Evolutionary conservation across 2,329 filamentous ascomycete species (phyloP), one percentile per base, ranked within the genome.

Genomic region (Aspergillus vadensis): DNA sequence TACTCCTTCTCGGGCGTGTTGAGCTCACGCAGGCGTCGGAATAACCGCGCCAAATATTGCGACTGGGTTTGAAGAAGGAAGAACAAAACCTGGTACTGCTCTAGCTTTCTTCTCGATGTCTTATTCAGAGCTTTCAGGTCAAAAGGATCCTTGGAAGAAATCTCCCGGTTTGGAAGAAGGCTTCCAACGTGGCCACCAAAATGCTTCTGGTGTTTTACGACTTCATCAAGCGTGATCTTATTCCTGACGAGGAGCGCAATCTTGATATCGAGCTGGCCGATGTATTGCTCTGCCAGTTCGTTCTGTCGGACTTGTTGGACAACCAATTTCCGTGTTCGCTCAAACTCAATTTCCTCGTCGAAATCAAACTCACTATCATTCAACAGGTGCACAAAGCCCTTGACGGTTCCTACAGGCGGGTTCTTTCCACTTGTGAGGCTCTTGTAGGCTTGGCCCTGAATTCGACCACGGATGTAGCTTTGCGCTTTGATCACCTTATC

Each of bases 331-430:
- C 96, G 87, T 72, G 98, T 82, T 51, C 93, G 87, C 76, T 99
- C 95, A 67, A 98, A 97, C 74, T 99, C 95, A 55, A 99, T 89
- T 75, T 99, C 95, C 74, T 98, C 94, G 73, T 99, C 96, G 77
- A 99, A 99, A 74, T 99, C 95, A 70, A 99, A 97, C 72, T 97
- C 94, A 70, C 92, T 98, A 77, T 99, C 95, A 71, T 98, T 99
- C 59, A 99, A 87, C 39, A 99, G 83, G 75, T 99, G 95, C 2
- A 99, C 92, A 74, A 99, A 99, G 74, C 96, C 96, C 81, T 98
- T 97, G 73, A 99, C 91, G 0, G 96, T 97, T 41, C 92, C 92
- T 61, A 99, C 92, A 0, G 95, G 95, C 23, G 95, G 95, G 72
- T 98, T 98, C 79, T 97, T 97, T 62, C 95, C 96, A 32, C 88